These are phyloP conservation scores for Onygenales sp. DNA, from an alignment of 2,329 filamentous ascomycete genomes.

Conservation along the genomic window DNA sequence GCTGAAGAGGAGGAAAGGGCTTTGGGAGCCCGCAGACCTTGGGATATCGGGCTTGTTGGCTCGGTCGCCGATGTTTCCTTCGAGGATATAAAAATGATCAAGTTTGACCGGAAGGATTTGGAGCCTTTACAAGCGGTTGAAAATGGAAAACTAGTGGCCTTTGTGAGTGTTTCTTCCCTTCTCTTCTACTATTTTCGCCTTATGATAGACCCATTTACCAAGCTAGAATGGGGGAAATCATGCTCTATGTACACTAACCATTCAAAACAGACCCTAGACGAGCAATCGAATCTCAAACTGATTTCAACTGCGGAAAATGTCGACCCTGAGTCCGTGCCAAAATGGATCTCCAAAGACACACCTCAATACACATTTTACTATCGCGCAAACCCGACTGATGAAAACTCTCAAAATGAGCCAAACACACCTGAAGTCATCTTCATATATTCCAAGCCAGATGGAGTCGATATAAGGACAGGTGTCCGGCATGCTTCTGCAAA, in stretches of 20 bases:
- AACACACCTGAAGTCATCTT: constrained; percentile 44
- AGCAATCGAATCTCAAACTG: constrained; percentile 46
- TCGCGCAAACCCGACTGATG: constrained; percentile 24
- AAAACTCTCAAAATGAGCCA: no score
- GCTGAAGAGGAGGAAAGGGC: constrained; percentile 30
- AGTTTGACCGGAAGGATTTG: no score
- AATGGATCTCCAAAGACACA: constrained; percentile 41
- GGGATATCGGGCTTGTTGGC: no score
- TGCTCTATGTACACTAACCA: constrained; percentile 15
- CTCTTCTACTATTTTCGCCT: no score
- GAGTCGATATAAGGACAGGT: constrained; percentile 53
- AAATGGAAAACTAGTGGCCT: no score
- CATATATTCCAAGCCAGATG: constrained; percentile 54
- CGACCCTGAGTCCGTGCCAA: constrained; percentile 35
- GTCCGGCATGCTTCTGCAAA: constrained; percentile 57
- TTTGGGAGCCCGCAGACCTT: constrained; percentile 25
- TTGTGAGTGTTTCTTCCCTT: no score
- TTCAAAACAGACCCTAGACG: constrained; percentile 27
- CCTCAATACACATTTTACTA: constrained; percentile 55
- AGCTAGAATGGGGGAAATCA: no score
- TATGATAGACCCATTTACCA: no score
- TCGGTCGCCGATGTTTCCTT: no score
- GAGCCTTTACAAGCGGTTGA: no score
- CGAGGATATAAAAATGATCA: no score
- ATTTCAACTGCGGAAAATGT: constrained; percentile 35